Conservation (phyloP, 148 eudicot species). For the Cornus florida region DNA sequence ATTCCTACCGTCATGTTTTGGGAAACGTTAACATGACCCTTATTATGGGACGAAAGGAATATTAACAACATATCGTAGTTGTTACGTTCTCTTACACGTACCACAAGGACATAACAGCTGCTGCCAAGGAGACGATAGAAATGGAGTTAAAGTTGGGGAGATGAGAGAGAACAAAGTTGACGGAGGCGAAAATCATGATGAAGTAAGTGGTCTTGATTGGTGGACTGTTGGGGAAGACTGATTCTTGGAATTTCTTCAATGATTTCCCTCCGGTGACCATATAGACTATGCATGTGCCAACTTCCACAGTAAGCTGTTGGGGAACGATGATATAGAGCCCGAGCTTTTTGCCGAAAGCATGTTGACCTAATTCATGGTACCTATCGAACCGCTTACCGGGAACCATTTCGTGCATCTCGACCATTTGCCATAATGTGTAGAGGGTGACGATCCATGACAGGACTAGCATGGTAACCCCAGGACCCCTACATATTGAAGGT, state of each 20-base stretch:
- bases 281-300: constrained; percentile 40
- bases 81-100: neutral
- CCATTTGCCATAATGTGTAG: constrained; percentile 42
- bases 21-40: no score
- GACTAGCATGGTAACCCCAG: constrained; percentile 23
- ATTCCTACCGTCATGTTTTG: no score
- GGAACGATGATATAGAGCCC: constrained; percentile 49
- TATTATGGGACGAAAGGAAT: no score
- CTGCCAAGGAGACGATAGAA: constrained; percentile 48
- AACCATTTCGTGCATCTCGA: constrained; percentile 42
- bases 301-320: constrained; percentile 43
- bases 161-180: constrained; percentile 50
- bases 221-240: constrained; percentile 25
- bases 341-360: constrained; percentile 41
- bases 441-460: constrained; percentile 43
- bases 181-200: constrained; percentile 52
- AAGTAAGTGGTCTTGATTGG: constrained; percentile 41
- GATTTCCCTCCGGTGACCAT: constrained; percentile 57
- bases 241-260: constrained; percentile 43
- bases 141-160: constrained; percentile 62
- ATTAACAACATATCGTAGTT: no score
- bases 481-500: constrained; percentile 21
- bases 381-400: constrained; percentile 38
- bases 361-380: constrained; percentile 43
- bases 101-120: constrained; percentile 62